Evolutionary conservation across 306 rosid genomes (phyloP).

Genomic region (Cajanus cajan): DNA sequence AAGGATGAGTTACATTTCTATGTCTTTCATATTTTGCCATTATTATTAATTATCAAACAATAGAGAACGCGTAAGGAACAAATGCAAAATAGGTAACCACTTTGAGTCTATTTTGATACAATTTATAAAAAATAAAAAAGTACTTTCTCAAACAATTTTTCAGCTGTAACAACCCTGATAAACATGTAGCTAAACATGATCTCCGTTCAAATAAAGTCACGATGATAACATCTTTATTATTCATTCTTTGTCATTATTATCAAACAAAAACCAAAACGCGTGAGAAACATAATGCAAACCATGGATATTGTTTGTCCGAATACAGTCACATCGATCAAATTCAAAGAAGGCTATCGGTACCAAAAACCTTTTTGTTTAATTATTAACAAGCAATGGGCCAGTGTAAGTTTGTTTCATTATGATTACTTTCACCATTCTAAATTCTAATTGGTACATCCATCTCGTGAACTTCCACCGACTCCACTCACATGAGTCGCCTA

Average conservation of each 20-base stretch:
- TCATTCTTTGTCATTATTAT: not conserved
- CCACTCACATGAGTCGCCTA: not conserved
- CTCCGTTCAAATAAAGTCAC: too few species aligned
- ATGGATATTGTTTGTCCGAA: not conserved
- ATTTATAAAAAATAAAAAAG: too few species aligned
- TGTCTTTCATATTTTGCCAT: not conserved
- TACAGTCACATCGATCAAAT: not conserved
- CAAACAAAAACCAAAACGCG: not conserved
- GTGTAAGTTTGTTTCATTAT: not conserved
- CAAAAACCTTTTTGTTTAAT: not conserved
- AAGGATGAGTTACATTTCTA: too few species aligned
- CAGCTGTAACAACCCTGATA: too few species aligned
- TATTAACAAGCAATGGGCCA: constrained; percentile 16
- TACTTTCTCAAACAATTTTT: too few species aligned
- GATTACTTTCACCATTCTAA: not conserved
- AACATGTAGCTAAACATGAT: too few species aligned
- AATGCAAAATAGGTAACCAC: not conserved
- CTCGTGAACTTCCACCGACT: not conserved
- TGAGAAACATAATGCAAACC: not conserved
- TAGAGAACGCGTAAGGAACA: not conserved
- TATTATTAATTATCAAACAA: not conserved
- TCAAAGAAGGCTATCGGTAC: not conserved
- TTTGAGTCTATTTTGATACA: too few species aligned
- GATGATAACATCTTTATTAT: not conserved
- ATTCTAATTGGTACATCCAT: not conserved